Base-by-base conservation (phyloP, 129 eudicot species). In the Centrapalus pauciflorus region DNA sequence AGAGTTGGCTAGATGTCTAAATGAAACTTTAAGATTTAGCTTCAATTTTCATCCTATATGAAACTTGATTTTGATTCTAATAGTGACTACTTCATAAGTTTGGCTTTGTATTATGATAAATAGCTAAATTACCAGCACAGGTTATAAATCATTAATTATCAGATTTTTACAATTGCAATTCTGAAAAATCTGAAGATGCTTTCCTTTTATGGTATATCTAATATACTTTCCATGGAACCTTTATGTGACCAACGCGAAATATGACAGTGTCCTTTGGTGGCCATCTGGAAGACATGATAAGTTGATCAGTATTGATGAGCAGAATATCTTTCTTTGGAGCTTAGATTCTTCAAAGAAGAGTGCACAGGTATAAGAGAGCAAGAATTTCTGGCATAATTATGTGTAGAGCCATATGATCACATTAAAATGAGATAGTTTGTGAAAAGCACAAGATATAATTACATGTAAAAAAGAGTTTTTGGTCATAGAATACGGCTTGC, bases 201-300 rank as follows among this genome's bases (percentile, higher is more conserved):
- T 49, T 55, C 70, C 34, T 9, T 61, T 41, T 65, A 43, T 9
- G 19, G 8, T 41, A 32, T 64, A 32, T 64, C 29, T 68, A 60
- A 34, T 58, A 33, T 37, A 13, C 61, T 71, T 55, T 27, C 27
- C 3, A 12, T 52, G 57, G 3, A 61, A 38, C 67, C 14, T 71
- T 35, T 35, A 62, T 55, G 1, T 57, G 55, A 72, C 17, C 23
- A 51, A 60, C 49, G 23, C 61, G 62, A 19, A 24, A 67, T 65
- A 51, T 78, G 67, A 35, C 87, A 88, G 98, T 75, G 86, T 80
- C 67, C 83, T 93, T 40, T 93, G 99, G 99, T 93, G 99, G 96
- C 95, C 96, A 33, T 75, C 96, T 66, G 99, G 95, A 71, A 86
- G 91, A 68, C 96, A 89, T 76, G 99, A 89, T 75, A 93, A 89